These are phyloP conservation scores for Suillus subluteus DNA, from an alignment of 768 basidiomycete species.

Conservation along the genomic window DNA sequence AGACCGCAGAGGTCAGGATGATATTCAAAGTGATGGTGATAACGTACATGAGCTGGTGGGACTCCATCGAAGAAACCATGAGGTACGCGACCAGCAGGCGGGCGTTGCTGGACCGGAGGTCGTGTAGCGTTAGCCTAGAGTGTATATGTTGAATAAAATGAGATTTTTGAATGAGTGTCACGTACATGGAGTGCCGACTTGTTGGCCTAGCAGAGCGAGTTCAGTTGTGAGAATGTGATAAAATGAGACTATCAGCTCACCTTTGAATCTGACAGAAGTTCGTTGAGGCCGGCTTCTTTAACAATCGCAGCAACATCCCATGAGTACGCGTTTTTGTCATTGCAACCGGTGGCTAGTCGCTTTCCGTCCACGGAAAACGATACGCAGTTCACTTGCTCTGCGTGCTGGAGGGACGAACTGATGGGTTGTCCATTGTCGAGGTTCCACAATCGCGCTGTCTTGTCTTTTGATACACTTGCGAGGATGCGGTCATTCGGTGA, in stretches of 20 bases:
- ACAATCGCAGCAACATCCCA: neutral
- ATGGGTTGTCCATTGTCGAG: neutral
- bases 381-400: fast-evolving
- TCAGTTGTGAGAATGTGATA: neutral
- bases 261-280: neutral
- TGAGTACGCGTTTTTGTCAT: neutral
- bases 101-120: neutral
- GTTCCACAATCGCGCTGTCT: neutral
- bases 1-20: neutral
- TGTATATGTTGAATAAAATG: neutral
- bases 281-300: neutral
- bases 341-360: neutral
- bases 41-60: neutral
- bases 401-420: neutral
- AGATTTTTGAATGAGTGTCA: neutral
- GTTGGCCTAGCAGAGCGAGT: neutral
- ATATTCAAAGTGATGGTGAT: neutral
- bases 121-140: neutral
- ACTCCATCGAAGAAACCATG: neutral
- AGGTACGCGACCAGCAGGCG: neutral
- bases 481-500: neutral
- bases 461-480: neutral
- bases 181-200: neutral
- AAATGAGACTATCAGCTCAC: neutral
- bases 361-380: neutral